Percentiles rank a stretch among this genome's conserved stretches.
Conservation (phyloP, 176 grass and related monocot species). For the Themeda triandra region DNA sequence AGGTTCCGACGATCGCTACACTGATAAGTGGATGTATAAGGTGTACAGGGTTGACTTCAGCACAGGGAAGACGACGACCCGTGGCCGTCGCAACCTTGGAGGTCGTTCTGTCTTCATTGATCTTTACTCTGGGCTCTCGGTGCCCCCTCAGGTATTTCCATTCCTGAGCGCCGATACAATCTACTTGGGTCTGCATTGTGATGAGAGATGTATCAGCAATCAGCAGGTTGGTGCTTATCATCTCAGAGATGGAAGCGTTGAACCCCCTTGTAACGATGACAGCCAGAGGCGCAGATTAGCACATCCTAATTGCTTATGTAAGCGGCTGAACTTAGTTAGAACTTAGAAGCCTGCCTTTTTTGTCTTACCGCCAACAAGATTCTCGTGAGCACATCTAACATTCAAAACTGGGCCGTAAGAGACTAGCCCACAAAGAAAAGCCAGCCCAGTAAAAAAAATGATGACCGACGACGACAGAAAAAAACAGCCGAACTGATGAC, state of each 20-base stretch:
- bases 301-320: no score
- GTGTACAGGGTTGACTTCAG: neutral
- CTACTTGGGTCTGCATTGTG: neutral
- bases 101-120: neutral
- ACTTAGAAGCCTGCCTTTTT: no score
- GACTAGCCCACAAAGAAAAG: no score
- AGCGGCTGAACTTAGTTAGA: no score
- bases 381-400: no score
- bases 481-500: no score
- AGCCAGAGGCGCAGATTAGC: neutral
- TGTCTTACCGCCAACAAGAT: no score
- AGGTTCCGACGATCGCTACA: neutral
- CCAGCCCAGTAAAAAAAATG: no score
- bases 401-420: no score
- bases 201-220: rapidly evolving
- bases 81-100: neutral
- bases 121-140: neutral
- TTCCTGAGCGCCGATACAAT: neutral
- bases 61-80: neutral
- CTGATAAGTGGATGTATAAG: neutral
- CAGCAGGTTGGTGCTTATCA: neutral
- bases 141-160: neutral
- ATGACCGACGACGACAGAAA: no score
- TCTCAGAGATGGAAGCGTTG: neutral
- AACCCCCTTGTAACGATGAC: neutral